Conservation (phyloP, 441 rosid species). For the Breynia disticha region DNA sequence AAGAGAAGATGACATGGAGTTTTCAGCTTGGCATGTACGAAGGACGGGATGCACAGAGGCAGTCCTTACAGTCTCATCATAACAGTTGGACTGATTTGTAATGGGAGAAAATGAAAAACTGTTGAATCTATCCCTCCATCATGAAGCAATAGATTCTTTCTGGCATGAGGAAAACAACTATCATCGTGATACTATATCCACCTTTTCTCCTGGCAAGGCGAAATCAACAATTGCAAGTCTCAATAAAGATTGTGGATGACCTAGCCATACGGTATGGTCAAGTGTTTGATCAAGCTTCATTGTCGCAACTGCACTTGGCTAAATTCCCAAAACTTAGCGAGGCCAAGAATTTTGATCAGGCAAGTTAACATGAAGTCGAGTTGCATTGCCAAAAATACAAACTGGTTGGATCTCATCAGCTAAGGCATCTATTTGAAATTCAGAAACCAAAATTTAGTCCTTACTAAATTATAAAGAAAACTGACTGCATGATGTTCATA, state of each 20-base stretch:
- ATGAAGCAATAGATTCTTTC: slow-evolving; percentile 77
- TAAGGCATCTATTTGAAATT: slow-evolving; percentile 81
- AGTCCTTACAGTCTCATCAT: slow-evolving; percentile 55
- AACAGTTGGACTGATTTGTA: slow-evolving; percentile 66
- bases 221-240: slow-evolving; percentile 88
- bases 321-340: slow-evolving; percentile 93
- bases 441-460: slow-evolving; percentile 84
- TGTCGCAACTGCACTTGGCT: slow-evolving; percentile 31
- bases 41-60: slow-evolving; percentile 86
- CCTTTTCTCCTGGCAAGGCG: slow-evolving; percentile 61
- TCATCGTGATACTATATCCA: slow-evolving; percentile 40
- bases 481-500: slow-evolving; percentile 81
- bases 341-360: slow-evolving; percentile 44
- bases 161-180: slow-evolving; percentile 64
- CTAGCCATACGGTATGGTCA: slow-evolving; percentile 73
- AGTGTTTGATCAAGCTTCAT: slow-evolving; percentile 48
- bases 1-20: slow-evolving; percentile 39
- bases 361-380: slow-evolving; percentile 62
- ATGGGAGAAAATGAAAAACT: slow-evolving; percentile 88
- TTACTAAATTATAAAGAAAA: slow-evolving; percentile 76
- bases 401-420: slow-evolving; percentile 98
- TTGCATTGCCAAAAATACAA: slow-evolving; percentile 65
- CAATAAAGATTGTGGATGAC: slow-evolving; percentile 82
- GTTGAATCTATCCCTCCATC: slow-evolving; percentile 83
- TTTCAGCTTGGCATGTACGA: slow-evolving; percentile 70